phyloP scores from a whole-genome alignment of 2,329 filamentous ascomycete species.

The Zymoseptoria pseudotritici region DNA sequence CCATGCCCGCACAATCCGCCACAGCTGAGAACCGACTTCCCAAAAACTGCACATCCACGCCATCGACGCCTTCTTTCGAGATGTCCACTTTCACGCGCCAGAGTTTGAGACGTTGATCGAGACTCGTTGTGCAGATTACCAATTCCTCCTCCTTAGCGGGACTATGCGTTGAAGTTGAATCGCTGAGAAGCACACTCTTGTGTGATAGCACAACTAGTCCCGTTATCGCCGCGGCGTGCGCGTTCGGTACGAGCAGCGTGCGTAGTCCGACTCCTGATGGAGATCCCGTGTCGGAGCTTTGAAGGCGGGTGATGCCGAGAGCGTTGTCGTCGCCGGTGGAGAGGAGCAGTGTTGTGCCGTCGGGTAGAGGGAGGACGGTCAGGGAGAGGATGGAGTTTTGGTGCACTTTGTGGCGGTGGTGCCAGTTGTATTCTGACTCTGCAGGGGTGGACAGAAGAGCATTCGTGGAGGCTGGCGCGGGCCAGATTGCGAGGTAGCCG shows the following conservation, averaged over 20 bases:
- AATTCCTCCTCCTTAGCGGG: background rate
- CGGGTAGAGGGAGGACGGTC: constrained; percentile 26
- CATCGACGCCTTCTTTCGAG: constrained; percentile 14
- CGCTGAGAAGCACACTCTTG: too few relatives aligned
- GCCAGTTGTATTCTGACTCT: constrained; percentile 22
- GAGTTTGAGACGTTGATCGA: constrained; percentile 43
- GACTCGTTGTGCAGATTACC: constrained; percentile 24
- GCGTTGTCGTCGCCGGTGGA: constrained; percentile 88
- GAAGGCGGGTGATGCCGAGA: constrained; percentile 50
- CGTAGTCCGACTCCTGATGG: constrained; percentile 6
- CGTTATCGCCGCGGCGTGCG: constrained; percentile 68
- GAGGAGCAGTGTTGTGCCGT: constrained; percentile 47
- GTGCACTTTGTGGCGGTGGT: constrained; percentile 51
- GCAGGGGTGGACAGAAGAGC: background rate
- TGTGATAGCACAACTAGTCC: constrained; percentile 34
- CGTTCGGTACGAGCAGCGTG: constrained; percentile 44
- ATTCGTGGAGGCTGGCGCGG: background rate
- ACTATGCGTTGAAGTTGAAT: too few relatives aligned
- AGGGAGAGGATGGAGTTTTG: constrained; percentile 70
- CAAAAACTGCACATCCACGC: constrained; percentile 27
- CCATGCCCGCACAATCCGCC: constrained; percentile 49
- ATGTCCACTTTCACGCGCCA: constrained; percentile 35
- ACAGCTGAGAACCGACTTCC: constrained; percentile 40
- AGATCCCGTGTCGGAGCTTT: background rate
- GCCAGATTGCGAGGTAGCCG: constrained; percentile 62